Base-by-base conservation (phyloP, 345 rosid species). In the Kernera saxatilis region DNA sequence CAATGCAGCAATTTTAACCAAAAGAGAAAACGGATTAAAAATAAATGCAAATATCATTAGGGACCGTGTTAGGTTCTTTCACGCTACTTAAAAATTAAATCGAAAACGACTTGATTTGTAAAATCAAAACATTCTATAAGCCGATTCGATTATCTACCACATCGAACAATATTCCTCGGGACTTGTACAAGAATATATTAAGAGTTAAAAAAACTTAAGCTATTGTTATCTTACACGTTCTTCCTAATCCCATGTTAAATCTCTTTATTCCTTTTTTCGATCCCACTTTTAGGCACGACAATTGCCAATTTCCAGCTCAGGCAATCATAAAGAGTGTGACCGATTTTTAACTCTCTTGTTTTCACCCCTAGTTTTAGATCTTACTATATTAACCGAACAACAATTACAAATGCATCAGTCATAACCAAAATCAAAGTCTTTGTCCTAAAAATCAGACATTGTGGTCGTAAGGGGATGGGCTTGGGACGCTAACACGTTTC, bases 221-320 rank as follows among this genome's bases (percentile, higher is more conserved):
- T 22, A 64, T 36, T 45, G 51, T 48, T 55, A 65, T 54, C 57
- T 48, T 58, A 41, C 73, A 69, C 65, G 57, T 45, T 56, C 56
- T 54, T 63, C 30, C 41, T 66, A 73, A 51, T 48, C 59, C 58
- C 65, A 73, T 64, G 70, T 53, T 63, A 53, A 63, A 27, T n/a
- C 71, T 48, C 77, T 45, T 55, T 56, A 56, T 46, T 65, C 77
- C 51, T 36, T 64, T n/a, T 2, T 36, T 23, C 2, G 13, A 56
- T 58, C 33, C 67, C 72, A 73, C 72, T 73, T 73, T 73, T 37
- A 73, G 8, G 67, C 77, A 73, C 77, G 77, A 73, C 45, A 73
- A 66, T 48, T 26, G 45, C 58, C 71, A 73, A 66, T 48, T 26
- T 55, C 58, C 71, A 73, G 71, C 77, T 73, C 58, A 64, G 43